phyloP scores from a whole-genome alignment of 345 rosid genomes.

The Linum lewisii region DNA sequence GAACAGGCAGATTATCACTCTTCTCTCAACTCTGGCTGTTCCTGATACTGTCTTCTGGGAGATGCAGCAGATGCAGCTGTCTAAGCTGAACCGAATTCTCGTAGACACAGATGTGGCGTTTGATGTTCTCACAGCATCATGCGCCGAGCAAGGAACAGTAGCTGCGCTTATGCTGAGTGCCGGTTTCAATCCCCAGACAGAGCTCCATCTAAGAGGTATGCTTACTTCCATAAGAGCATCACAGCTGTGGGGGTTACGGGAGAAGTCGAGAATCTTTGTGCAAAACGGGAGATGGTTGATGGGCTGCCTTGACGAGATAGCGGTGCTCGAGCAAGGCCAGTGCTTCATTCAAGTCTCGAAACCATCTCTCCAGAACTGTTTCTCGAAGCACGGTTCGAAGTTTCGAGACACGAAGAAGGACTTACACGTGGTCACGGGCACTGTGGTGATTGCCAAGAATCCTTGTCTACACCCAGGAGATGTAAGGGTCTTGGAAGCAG shows the following conservation, averaged over 20 bases:
- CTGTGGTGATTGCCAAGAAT: slow-evolving; percentile 69
- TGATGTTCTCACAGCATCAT: slow-evolving; percentile 69
- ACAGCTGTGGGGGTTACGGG: slow-evolving; percentile 83
- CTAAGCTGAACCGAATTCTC: slow-evolving; percentile 52
- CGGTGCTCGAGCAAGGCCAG: slow-evolving; percentile 71
- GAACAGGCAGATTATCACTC: slow-evolving; percentile 74
- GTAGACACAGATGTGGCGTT: slow-evolving; percentile 65
- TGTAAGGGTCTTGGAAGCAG: slow-evolving; percentile 80
- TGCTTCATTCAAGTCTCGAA: slow-evolving; percentile 82
- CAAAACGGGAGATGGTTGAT: slow-evolving; percentile 79
- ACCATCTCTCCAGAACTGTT: slow-evolving; percentile 63
- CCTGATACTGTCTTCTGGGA: slow-evolving; percentile 61
- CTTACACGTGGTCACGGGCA: slow-evolving; percentile 50
- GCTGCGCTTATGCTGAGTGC: slow-evolving; percentile 92
- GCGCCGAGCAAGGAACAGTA: slow-evolving; percentile 63
- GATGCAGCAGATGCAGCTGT: slow-evolving; percentile 63
- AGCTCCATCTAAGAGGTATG: slow-evolving; percentile 85
- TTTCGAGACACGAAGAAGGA: slow-evolving; percentile 45
- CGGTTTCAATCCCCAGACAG: slow-evolving; percentile 63
- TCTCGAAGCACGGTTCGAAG: slow-evolving; percentile 65
- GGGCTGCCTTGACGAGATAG: slow-evolving; percentile 89
- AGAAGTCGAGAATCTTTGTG: slow-evolving; percentile 78
- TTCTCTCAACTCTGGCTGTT: slow-evolving; percentile 56
- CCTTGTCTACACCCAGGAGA: slow-evolving; percentile 97
- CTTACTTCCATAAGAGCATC: slow-evolving; percentile 74